Conservation (phyloP, 148 eudicot genomes). For the Rhododendron vialii region DNA sequence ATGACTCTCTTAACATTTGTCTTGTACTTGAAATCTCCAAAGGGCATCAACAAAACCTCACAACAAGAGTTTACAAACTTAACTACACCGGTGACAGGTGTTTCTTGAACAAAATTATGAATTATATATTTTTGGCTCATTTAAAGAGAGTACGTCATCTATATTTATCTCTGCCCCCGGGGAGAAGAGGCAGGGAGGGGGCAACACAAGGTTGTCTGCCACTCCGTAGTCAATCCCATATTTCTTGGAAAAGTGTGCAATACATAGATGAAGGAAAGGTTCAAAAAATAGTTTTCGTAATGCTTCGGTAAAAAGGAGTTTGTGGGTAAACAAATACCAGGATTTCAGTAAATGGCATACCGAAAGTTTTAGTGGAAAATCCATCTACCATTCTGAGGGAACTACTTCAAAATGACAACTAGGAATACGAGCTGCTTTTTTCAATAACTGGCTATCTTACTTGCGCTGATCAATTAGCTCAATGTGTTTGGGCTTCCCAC, state of each 20-base stretch:
- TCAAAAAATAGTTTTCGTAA: not conserved
- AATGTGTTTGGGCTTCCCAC: not conserved
- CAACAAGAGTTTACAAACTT: not conserved
- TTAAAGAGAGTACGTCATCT: not conserved
- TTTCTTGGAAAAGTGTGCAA: too few relatives aligned
- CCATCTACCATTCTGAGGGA: not conserved
- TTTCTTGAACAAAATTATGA: not conserved
- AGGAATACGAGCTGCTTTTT: not conserved
- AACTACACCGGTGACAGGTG: not conserved
- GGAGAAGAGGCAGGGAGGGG: not conserved
- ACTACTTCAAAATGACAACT: not conserved
- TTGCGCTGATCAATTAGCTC: not conserved
- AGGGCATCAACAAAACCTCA: not conserved
- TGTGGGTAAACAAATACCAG: not conserved
- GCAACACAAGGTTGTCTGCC: not conserved
- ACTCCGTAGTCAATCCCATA: not conserved
- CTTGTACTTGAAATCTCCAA: not conserved
- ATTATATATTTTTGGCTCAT: not conserved
- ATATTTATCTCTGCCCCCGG: not conserved
- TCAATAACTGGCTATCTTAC: not conserved
- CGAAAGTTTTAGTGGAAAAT: not conserved
- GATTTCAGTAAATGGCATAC: not conserved
- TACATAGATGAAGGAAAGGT: not conserved
- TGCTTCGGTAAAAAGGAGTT: not conserved
- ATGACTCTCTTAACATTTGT: not conserved